Conservation (phyloP, 345 rosid genomes). For the Salix arbutifolia region DNA sequence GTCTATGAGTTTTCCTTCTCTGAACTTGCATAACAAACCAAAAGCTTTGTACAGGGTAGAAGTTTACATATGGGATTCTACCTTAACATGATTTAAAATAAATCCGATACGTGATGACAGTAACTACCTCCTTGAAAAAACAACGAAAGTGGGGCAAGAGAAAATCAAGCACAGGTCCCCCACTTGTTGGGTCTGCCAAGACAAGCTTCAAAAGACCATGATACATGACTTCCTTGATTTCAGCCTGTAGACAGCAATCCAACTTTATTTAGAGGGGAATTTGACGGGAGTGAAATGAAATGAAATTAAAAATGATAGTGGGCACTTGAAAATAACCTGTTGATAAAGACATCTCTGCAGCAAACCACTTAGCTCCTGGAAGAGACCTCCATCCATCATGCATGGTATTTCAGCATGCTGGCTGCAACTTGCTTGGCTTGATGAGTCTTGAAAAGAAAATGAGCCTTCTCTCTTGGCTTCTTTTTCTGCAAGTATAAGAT, state of each 20-base stretch:
- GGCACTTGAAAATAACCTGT: constrained; percentile 39
- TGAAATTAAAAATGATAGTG: neutral
- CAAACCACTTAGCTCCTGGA: constrained; percentile 65
- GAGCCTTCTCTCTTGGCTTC: constrained; percentile 43
- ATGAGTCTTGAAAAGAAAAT: constrained; percentile 64
- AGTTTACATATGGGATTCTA: constrained; percentile 1
- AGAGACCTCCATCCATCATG: constrained; percentile 45
- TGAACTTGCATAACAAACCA: neutral
- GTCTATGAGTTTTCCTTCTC: neutral
- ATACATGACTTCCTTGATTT: constrained; percentile 56
- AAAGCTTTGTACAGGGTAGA: neutral
- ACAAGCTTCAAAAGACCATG: constrained; percentile 73
- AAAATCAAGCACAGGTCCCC: constrained; percentile 58
- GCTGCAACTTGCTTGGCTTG: constrained; percentile 90
- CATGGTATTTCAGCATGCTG: constrained; percentile 60
- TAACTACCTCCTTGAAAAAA: constrained; percentile 62
- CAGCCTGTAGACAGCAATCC: constrained; percentile 44
- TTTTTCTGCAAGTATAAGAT: constrained; percentile 67
- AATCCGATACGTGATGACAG: constrained; percentile 15
- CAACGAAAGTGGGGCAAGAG: constrained; percentile 74
- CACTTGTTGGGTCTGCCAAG: constrained; percentile 57
- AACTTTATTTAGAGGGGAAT: constrained; percentile 1
- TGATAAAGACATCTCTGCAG: constrained; percentile 86
- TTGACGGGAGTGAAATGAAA: neutral
- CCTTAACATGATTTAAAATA: constrained; percentile 9